phyloP scores from a whole-genome alignment of 2,329 filamentous ascomycete species.

The Colletotrichum eremochloae region DNA sequence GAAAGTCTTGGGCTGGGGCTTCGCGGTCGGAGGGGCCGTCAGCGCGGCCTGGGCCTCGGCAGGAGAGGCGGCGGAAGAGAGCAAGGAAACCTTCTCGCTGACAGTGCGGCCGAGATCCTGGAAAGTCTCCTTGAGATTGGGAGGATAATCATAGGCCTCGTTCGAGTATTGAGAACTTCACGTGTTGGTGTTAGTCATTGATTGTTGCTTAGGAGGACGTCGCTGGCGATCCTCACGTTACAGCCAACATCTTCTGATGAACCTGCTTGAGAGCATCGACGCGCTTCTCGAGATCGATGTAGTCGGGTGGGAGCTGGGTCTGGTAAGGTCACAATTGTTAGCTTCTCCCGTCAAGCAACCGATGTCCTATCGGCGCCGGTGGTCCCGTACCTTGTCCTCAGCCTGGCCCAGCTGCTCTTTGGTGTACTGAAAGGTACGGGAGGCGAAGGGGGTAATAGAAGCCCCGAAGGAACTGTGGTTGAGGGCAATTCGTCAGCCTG shows the following conservation, averaged over 20 bases:
- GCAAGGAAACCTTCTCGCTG: slow-evolving; percentile 91
- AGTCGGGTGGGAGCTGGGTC: slow-evolving; percentile 97
- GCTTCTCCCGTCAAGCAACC: slow-evolving; percentile 16
- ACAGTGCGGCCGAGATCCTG: slow-evolving; percentile 96
- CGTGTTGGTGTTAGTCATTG: slow-evolving; percentile 43
- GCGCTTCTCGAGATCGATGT: slow-evolving; percentile 98
- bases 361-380: slow-evolving; percentile 9
- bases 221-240: slow-evolving; percentile 77
- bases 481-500: slow-evolving; percentile 44
- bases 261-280: slow-evolving; percentile 97
- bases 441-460: slow-evolving; percentile 91
- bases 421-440: slow-evolving; percentile 95
- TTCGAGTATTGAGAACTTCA: slow-evolving; percentile 90
- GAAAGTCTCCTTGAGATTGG: slow-evolving; percentile 98
- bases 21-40: slow-evolving; percentile 87
- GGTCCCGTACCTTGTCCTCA: slow-evolving; percentile 82
- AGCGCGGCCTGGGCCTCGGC: slow-evolving; percentile 95
- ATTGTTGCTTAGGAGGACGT: background rate
- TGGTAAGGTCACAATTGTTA: slow-evolving; percentile 54
- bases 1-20: slow-evolving; percentile 99
- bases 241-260: slow-evolving; percentile 95
- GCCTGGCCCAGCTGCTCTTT: slow-evolving; percentile 97
- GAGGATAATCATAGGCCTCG: slow-evolving; percentile 91
- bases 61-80: slow-evolving; percentile 87
- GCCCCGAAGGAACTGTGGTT: slow-evolving; percentile 73